A percentile compares a stretch with the other conserved stretches of the same genome.
phyloP scores from a whole-genome alignment of 306 rosid genomes.

The Heteromeles arbutifolia region DNA sequence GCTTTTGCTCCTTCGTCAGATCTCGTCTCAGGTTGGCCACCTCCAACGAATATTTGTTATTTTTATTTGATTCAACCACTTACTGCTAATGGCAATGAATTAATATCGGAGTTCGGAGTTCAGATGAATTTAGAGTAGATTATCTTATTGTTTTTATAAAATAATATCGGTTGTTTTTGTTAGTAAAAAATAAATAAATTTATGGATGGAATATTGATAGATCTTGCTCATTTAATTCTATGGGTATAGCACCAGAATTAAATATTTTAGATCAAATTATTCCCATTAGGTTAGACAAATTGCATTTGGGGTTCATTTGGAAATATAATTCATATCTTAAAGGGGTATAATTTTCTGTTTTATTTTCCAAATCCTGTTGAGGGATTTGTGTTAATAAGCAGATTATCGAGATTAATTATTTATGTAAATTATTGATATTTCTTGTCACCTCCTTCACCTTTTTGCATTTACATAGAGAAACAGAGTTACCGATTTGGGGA shows the following conservation, averaged over 20 bases:
- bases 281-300: not conserved
- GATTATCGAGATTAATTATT: not conserved
- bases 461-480: not conserved
- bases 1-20: not conserved
- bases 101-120: too few species aligned
- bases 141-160: not conserved
- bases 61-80: too few species aligned
- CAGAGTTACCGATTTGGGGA: not conserved
- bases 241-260: not conserved
- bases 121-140: too few species aligned
- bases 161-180: not conserved
- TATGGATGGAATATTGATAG: not conserved
- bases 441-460: not conserved
- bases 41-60: not conserved
- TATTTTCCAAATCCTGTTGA: not conserved
- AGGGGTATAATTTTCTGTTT: not conserved
- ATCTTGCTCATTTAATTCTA: not conserved
- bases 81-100: not conserved
- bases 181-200: not conserved
- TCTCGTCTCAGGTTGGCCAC: conserved; percentile 7
- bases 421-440: not conserved
- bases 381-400: not conserved
- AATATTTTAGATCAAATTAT: not conserved
- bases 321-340: not conserved
- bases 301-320: not conserved